Percentiles rank a stretch among this genome's conserved stretches.
Evolutionary conservation across 2,329 filamentous ascomycete species (phyloP).

Genomic region (Sporothrix dimorphospora): DNA sequence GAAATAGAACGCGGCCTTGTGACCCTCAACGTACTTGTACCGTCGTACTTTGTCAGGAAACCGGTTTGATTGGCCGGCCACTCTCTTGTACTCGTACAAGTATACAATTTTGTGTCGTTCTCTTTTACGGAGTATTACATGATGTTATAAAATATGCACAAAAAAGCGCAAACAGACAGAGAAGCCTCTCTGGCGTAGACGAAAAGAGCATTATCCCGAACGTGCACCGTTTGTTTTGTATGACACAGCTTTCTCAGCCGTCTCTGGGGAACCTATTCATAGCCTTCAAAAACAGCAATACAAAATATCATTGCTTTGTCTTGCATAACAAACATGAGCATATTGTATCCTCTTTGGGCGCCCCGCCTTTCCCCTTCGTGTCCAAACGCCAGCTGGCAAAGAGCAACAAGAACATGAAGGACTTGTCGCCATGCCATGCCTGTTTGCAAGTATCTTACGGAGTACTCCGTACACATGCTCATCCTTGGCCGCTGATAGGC

Average conservation of each 20-base stretch:
- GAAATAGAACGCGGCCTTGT: conserved; percentile 21
- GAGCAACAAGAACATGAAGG: not conserved
- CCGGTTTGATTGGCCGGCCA: not conserved
- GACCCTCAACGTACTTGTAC: not conserved
- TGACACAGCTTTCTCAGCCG: conserved; percentile 2
- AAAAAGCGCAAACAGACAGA: not conserved
- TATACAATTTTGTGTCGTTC: conserved; percentile 13
- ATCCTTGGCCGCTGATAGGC: conserved; percentile 23
- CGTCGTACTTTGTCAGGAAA: not conserved
- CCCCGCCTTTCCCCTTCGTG: not conserved
- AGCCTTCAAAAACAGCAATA: not conserved
- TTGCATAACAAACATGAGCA: conserved; percentile 4
- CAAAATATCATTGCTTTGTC: not conserved
- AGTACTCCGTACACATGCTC: not conserved
- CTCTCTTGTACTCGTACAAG: not conserved
- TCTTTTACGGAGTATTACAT: not conserved
- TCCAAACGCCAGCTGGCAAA: not conserved
- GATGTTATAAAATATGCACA: not conserved
- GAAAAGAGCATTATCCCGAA: not conserved
- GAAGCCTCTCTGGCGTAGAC: not conserved
- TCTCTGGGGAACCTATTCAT: not conserved
- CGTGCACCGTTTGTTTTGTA: not conserved
- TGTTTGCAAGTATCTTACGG: not conserved
- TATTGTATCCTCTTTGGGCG: conserved; percentile 9
- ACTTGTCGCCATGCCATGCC: not conserved